Base-by-base conservation (phyloP, 495 filamentous ascomycete species). In the Glarea lozoyensis region DNA sequence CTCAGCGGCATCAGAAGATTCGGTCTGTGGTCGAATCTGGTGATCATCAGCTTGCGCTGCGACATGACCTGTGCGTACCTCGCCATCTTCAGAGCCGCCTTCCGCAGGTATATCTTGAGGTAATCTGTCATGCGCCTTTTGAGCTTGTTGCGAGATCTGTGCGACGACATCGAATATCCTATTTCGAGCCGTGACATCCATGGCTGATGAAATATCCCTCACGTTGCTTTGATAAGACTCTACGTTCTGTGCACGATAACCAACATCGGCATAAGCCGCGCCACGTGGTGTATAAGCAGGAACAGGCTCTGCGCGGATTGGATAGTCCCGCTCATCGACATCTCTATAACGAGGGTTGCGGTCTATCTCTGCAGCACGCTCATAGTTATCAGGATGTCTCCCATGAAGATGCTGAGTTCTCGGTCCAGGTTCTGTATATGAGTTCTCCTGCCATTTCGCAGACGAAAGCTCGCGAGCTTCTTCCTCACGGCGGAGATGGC, bases 1-100 rank as follows among this genome's bases (percentile, higher is more conserved):
- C 27, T 70, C 66, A 5, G 66, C 67, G 17, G 63, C 62, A 43
- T 51, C 55, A 23, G 50, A 48, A 13, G 42, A 48, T 36, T 60
- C 53, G 9, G 47, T 37, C 9, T 50, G 41, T 22, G 46, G 34
- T 15, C 24, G 20, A 20, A 20, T 31, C 16, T n/a, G 27, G 11
- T 12, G 22, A 25, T 19, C 23, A 12, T 46, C 48, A 42, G 29
- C 34, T 11, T 45, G 47, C n/a, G n/a, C n/a, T 30, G 48, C 36
- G 22, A 16, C 48, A 15, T 37, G 37, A 15, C 42, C 42, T 24
- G 52, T 52, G 21, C 45, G 40, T 12, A 52, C 23, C 36, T 55
- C 53, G 9, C 55, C 57, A 49, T 65, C 52, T 44, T 65, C 59
- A 10, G 55, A 53, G 21, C 50, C 53, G 54, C 22, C 45, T 4